Percentiles rank a stretch among this genome's conserved stretches.
Conservation (phyloP, 345 rosid species). For the Gossypium longicalyx region DNA sequence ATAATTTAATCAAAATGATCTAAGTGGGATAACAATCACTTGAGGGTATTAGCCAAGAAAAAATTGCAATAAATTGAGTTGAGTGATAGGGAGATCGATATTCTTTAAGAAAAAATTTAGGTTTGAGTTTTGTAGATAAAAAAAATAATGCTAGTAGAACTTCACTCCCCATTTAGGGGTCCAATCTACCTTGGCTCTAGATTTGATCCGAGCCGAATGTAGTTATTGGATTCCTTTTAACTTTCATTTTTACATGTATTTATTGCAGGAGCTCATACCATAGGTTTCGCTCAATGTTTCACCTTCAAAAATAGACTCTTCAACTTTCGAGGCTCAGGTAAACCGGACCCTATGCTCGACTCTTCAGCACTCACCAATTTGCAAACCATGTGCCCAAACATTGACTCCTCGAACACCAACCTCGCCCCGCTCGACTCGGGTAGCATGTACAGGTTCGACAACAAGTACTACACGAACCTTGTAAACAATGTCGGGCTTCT, state of each 20-base stretch:
- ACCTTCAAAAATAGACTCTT: conserved; percentile 72
- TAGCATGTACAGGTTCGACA: conserved; percentile 52
- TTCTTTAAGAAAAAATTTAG: too few species aligned
- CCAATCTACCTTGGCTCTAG: too few species aligned
- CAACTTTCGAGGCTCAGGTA: conserved; percentile 65
- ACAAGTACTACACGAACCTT: conserved; percentile 54
- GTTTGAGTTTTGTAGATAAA: too few species aligned
- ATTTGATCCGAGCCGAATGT: too few species aligned
- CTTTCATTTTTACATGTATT: neutral
- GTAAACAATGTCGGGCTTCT: conserved; percentile 51
- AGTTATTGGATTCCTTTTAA: too few species aligned
- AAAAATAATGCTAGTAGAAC: too few species aligned
- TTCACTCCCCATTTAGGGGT: too few species aligned
- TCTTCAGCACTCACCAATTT: conserved; percentile 41
- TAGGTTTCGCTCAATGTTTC: conserved; percentile 88
- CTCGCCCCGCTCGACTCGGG: conserved; percentile 65
- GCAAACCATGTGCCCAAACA: conserved; percentile 55
- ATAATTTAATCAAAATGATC: too few species aligned
- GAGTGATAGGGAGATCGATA: too few species aligned
- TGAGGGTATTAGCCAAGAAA: too few species aligned
- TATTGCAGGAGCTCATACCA: conserved; percentile 72
- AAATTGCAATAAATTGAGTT: too few species aligned
- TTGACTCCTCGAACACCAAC: conserved; percentile 45
- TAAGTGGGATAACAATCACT: too few species aligned
- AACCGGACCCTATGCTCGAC: conserved; percentile 65